phyloP scores from a whole-genome alignment of 2,329 filamentous ascomycete genomes.

The Diaporthe longicolla region DNA sequence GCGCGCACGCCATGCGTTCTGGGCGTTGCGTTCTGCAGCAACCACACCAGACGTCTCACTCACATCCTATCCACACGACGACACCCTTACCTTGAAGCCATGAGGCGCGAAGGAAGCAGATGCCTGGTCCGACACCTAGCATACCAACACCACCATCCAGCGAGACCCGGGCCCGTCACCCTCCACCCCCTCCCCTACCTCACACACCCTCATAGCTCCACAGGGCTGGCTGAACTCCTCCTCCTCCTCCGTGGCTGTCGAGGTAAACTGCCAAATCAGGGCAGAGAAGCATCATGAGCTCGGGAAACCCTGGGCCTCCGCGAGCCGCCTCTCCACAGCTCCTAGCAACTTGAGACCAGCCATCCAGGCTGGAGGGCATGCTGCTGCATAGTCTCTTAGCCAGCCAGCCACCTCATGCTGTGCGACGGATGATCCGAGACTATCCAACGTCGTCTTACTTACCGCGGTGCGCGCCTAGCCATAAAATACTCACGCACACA shows the following conservation, averaged over 20 bases:
- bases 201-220: not conserved
- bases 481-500: not conserved
- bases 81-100: not conserved
- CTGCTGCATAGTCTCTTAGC: not conserved
- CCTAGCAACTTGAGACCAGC: not conserved
- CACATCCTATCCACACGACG: not conserved
- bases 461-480: not conserved
- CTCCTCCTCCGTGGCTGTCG: not conserved
- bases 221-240: not conserved
- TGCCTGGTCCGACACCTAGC: slow-evolving; percentile 3
- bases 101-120: slow-evolving; percentile 18
- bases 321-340: slow-evolving; percentile 6
- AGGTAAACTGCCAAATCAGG: slow-evolving; percentile 26
- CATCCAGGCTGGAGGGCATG: slow-evolving; percentile 8
- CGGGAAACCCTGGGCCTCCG: not conserved
- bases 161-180: not conserved
- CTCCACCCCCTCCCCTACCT: not conserved
- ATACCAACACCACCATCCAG: not conserved
- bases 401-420: slow-evolving; percentile 32
- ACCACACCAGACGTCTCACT: not conserved
- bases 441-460: not conserved
- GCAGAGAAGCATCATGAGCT: not conserved
- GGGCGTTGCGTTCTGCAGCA: not conserved
- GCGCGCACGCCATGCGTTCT: not conserved
- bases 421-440: slow-evolving; percentile 34